These are phyloP conservation scores for Spinellus fusiger DNA, from an alignment of 192 early-diverging fungal genomes.

Conservation along the genomic window DNA sequence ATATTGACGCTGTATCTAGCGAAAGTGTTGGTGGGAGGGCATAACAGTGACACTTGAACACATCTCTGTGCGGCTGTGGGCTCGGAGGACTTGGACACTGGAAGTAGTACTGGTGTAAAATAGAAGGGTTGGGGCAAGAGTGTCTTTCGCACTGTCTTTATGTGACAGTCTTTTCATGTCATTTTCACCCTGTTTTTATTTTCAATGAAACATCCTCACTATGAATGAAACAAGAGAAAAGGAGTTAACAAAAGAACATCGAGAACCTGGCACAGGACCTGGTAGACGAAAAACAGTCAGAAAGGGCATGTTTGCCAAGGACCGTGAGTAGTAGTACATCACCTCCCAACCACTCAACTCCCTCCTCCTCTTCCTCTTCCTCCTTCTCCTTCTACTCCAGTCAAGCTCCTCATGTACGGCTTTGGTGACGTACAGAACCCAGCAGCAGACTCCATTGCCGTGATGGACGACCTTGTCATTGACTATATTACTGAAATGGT, in stretches of 20 bases:
- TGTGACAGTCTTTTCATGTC: background rate
- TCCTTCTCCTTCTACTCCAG: slow-evolving; percentile 19
- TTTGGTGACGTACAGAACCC: slow-evolving; percentile 80
- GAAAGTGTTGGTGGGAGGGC: slow-evolving; percentile 87
- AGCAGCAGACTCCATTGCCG: slow-evolving; percentile 64
- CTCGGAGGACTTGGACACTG: slow-evolving; percentile 73
- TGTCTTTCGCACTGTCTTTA: background rate
- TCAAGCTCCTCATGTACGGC: slow-evolving; percentile 78
- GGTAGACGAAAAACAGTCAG: slow-evolving; percentile 34
- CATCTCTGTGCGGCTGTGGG: slow-evolving; percentile 62
- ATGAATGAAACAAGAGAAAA: slow-evolving; percentile 27
- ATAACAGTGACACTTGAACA: slow-evolving; percentile 53
- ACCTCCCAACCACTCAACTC: background rate
- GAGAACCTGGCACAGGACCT: slow-evolving; percentile 26
- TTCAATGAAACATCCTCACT: background rate
- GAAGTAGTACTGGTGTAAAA: slow-evolving; percentile 62
- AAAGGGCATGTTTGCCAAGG: slow-evolving; percentile 37
- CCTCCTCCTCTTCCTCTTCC: background rate
- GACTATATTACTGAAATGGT: slow-evolving; percentile 78
- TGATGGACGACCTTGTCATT: slow-evolving; percentile 78
- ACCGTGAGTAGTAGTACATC: slow-evolving; percentile 17
- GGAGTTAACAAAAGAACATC: slow-evolving; percentile 11
- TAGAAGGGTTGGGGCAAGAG: background rate
- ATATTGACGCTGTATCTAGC: slow-evolving; percentile 27
- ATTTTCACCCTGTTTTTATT: background rate